Evolutionary conservation across 352 stramenopile species (phyloP), one percentile per base, ranked within the genome.

Genomic region (Pythium rhizo-oryzae): DNA sequence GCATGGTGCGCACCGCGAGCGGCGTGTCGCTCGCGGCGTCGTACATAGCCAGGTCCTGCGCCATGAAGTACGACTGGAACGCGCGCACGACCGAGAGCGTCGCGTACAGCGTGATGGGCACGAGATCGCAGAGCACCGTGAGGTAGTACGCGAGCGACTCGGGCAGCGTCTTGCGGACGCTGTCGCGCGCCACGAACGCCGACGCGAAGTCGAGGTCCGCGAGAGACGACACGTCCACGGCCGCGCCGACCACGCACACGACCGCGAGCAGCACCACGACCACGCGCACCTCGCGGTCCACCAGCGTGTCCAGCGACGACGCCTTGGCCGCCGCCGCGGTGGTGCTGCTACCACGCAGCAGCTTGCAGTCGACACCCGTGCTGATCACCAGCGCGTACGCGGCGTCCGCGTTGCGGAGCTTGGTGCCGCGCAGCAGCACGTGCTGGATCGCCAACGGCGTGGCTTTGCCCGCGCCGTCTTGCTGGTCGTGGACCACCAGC

Each of bases 371-470:
- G 25, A 92, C 73, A 35, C 93, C 93, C 18, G 92, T 97, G 71
- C 98, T 97, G 15, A 98, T 76, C 16, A 98, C 96, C 11, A 99
- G 64, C 1, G 89, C 95, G 47, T 93, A 92, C 5, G 91, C 81
- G 25, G 62, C 94, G 30, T 92, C 91, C 13, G 93, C 97, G 67
- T 97, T 97, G 15, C 93, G 85, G 19, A 98, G 59, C 57, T 93
- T 86, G 67, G 85, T 91, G 12, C 91, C 93, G 18, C 93, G 87
- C 61, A 97, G 75, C 23, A 98, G 68, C 63, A 98, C 88, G 68
- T 97, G 97, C 60, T 93, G 90, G 37, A 93, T 69, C n/a, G 76
- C 63, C 18, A 94, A 72, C 8, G 83, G 81, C 63, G 44, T 24
- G n/a, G 16, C 75, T 4, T 67, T 65, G 28, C 52, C 35, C 15